These are phyloP conservation scores for Tympanopsis confertula DNA, from an alignment of 2,329 filamentous ascomycete species.

Conservation along the genomic window DNA sequence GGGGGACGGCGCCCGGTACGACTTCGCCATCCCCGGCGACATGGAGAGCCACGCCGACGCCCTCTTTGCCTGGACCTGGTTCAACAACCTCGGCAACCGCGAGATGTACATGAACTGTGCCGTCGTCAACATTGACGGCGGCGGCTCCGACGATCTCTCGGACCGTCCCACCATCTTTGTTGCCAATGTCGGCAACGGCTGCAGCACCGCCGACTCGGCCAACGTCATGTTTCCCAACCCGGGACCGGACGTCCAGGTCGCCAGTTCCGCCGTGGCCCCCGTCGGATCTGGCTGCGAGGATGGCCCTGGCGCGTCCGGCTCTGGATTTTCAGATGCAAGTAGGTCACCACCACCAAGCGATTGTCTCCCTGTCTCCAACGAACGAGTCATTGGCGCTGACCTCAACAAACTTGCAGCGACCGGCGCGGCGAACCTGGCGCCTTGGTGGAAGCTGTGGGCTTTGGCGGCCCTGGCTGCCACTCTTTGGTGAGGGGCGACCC, in stretches of 20 bases:
- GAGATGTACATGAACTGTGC: conserved; percentile 53
- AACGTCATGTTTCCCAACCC: neutral
- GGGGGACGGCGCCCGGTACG: conserved; percentile 27
- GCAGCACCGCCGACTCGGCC: neutral
- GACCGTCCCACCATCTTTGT: neutral
- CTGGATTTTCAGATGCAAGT: too few relatives aligned
- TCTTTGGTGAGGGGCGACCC: too few relatives aligned
- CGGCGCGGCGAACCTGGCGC: too few relatives aligned
- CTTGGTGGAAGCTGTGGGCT: too few relatives aligned
- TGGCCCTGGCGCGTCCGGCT: too few relatives aligned
- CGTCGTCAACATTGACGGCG: conserved; percentile 28
- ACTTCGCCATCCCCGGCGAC: conserved; percentile 36
- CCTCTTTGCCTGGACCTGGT: conserved; percentile 43
- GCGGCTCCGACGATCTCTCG: neutral
- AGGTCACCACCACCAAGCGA: too few relatives aligned
- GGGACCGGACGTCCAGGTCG: neutral
- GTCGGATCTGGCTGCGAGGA: too few relatives aligned
- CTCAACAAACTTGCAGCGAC: too few relatives aligned
- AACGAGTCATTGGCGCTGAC: too few relatives aligned
- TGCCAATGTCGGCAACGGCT: conserved; percentile 5
- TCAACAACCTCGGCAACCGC: conserved; percentile 40
- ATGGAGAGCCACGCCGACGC: conserved; percentile 33
- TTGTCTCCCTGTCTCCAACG: too few relatives aligned
- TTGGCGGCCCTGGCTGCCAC: too few relatives aligned
- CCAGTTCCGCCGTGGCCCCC: too few relatives aligned